phyloP scores from a whole-genome alignment of 1,284 basidiomycete genomes.

The Hymenochaete sp. region DNA sequence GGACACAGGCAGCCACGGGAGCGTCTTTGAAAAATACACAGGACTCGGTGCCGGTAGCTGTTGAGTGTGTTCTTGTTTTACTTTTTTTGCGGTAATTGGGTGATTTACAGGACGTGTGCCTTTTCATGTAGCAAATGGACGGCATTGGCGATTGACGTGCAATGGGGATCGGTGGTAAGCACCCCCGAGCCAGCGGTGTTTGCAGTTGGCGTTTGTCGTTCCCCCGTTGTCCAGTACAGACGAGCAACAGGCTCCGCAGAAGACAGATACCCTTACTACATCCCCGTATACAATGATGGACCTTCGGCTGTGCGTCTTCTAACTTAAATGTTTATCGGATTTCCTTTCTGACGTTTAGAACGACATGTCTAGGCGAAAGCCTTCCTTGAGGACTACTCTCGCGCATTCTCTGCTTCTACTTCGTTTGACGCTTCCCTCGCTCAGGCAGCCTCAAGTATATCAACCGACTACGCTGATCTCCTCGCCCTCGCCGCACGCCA shows the following conservation, averaged over 20 bases:
- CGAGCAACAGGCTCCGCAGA: conserved; percentile 28
- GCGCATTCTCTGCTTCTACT: conserved; percentile 25
- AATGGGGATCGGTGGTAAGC: conserved; percentile 23
- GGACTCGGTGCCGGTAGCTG: conserved; percentile 4
- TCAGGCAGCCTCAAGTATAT: conserved; percentile 24
- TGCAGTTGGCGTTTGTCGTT: conserved; percentile 24
- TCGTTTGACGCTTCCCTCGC: conserved; percentile 32
- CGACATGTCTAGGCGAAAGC: conserved; percentile 27
- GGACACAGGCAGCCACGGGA: not conserved
- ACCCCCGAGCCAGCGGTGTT: conserved; percentile 19
- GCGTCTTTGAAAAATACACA: conserved; percentile 1
- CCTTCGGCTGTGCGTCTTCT: conserved; percentile 7
- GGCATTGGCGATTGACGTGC: conserved; percentile 29
- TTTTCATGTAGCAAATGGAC: conserved; percentile 25
- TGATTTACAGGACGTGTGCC: too few species aligned
- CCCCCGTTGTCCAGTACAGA: conserved; percentile 28
- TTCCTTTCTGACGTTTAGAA: not conserved
- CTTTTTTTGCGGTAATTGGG: too few species aligned
- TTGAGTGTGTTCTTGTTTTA: conserved; percentile 8
- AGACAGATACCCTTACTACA: conserved; percentile 27
- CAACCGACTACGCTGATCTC: conserved; percentile 31
- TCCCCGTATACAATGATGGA: conserved; percentile 22
- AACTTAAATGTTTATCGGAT: not conserved
- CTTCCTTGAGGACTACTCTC: conserved; percentile 32
- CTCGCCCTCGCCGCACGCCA: conserved; percentile 33